These are phyloP conservation scores for Encephalitozoon romaleae DNA, from an alignment of 371 early-diverging fungal genomes.

Conservation along the genomic window DNA sequence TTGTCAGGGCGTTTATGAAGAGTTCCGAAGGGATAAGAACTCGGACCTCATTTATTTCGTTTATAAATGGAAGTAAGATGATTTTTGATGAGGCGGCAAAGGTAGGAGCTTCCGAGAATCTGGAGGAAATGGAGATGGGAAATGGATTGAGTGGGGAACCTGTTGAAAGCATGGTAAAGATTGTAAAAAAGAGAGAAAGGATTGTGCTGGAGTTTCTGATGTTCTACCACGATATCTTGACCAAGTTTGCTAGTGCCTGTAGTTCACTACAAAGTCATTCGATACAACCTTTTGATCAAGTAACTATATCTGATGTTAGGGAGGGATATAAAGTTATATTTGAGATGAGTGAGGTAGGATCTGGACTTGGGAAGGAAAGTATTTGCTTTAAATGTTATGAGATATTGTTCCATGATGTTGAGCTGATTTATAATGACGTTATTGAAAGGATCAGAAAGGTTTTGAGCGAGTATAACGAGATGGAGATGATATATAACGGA, in stretches of 20 bases:
- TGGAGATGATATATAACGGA: neutral
- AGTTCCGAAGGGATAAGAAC: neutral
- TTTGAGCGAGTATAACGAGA: neutral
- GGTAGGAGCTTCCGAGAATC: neutral
- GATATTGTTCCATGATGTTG: conserved; percentile 9
- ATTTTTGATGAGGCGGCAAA: neutral
- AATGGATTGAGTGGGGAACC: neutral
- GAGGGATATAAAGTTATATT: conserved; percentile 7
- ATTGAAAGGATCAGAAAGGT: neutral
- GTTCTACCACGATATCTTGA: neutral
- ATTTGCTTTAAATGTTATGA: neutral
- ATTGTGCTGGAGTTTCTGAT: neutral
- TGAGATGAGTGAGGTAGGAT: neutral
- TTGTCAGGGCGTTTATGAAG: neutral
- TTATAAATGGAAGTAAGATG: neutral
- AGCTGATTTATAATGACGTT: neutral
- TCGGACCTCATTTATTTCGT: neutral
- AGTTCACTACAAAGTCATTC: neutral
- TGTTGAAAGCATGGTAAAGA: neutral
- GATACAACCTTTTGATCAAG: neutral
- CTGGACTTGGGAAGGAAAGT: neutral
- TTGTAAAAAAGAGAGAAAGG: neutral
- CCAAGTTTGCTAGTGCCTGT: neutral
- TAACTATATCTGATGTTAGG: neutral
- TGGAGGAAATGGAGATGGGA: neutral